Evolutionary conservation across 257 asterid species (phyloP).

Genomic region (Mitragyna speciosa): DNA sequence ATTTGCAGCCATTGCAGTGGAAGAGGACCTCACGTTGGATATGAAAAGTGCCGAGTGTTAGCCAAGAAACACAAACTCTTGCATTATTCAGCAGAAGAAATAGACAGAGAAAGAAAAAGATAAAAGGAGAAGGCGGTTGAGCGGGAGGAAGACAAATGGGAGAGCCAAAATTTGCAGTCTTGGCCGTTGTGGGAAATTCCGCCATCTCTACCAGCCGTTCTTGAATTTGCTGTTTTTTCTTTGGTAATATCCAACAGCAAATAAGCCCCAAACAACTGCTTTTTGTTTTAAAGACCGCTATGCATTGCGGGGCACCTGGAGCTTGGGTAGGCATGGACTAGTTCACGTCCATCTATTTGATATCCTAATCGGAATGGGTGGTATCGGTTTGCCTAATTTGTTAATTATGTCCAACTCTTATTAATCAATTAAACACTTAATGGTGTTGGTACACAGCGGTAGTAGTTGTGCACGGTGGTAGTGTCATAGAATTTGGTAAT

Average conservation of each 20-base stretch:
- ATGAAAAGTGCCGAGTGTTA: not conserved
- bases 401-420: no score
- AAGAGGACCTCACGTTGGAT: constrained; percentile 14
- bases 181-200: constrained; percentile 5
- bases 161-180: not conserved
- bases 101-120: not conserved
- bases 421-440: no score
- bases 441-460: no score
- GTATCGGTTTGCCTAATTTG: no score
- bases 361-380: no score
- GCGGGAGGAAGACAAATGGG: not conserved
- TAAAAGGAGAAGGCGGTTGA: constrained; percentile 3
- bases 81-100: not conserved
- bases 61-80: not conserved
- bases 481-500: no score
- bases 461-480: no score
- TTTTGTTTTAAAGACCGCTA: no score
- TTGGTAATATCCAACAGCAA: not conserved
- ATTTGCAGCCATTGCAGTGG: constrained; percentile 8
- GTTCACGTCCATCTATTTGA: no score
- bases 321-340: no score
- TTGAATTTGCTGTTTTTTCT: not conserved
- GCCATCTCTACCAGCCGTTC: not conserved
- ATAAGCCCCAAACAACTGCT: not conserved
- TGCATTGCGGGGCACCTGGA: no score